Evolutionary conservation across 2,329 filamentous ascomycete genomes (phyloP).

Genomic region (Xylaria sp.): DNA sequence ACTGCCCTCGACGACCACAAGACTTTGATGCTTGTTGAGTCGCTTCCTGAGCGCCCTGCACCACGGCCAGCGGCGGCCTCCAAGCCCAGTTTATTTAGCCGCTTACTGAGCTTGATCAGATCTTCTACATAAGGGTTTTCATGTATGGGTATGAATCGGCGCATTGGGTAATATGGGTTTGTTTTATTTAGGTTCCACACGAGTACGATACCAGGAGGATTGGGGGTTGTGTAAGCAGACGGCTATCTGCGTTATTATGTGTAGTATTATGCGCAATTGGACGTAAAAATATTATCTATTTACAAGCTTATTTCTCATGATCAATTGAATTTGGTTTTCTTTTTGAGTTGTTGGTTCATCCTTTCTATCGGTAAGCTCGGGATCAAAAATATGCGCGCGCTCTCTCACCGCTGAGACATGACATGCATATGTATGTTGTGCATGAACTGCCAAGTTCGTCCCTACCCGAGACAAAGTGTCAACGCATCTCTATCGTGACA

Average conservation of each 20-base stretch:
- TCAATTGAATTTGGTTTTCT: not conserved
- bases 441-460: slow-evolving; percentile 6
- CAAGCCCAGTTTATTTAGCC: not conserved
- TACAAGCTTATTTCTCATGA: not conserved
- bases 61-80: not conserved
- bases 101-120: not conserved
- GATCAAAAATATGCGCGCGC: not conserved
- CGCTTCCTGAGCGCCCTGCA: slow-evolving; percentile 36
- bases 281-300: not conserved
- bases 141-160: slow-evolving; percentile 11
- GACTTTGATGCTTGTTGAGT: slow-evolving; percentile 49
- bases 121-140: not conserved
- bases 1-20: slow-evolving; percentile 51
- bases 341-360: not conserved
- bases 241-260: not conserved
- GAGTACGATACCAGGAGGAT: slow-evolving; percentile 11
- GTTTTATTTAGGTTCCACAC: not conserved
- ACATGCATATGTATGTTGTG: slow-evolving; percentile 12
- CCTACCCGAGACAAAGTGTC: not conserved
- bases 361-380: not conserved
- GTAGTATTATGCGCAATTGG: not conserved
- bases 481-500: not conserved
- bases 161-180: slow-evolving; percentile 14
- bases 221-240: not conserved
- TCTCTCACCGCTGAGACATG: not conserved